These are phyloP conservation scores for Przewalskia tangutica DNA, from an alignment of 257 asterid genomes.

Conservation along the genomic window DNA sequence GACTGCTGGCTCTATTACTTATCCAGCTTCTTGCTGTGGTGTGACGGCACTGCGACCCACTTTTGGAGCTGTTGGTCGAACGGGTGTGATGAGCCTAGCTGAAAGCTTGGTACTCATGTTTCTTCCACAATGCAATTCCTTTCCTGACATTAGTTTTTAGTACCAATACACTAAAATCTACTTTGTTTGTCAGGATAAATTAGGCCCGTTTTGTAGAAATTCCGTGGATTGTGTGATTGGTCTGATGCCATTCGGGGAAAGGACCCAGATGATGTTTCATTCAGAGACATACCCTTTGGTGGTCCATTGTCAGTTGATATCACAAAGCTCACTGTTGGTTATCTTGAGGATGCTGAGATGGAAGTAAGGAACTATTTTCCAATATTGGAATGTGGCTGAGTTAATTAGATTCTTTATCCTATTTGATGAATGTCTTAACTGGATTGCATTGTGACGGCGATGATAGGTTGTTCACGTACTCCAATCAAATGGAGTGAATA, in stretches of 20 bases:
- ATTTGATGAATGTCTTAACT: background rate
- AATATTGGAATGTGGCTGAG: background rate
- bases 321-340: conserved; percentile 69
- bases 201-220: conserved; percentile 89
- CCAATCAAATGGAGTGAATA: conserved; percentile 57
- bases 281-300: conserved; percentile 46
- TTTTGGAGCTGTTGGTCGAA: conserved; percentile 81
- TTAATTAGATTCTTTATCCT: background rate
- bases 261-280: conserved; percentile 78
- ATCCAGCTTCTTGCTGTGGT: conserved; percentile 93
- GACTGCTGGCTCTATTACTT: conserved; percentile 85
- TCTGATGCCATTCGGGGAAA: conserved; percentile 60
- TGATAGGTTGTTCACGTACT: conserved; percentile 65
- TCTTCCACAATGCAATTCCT: background rate
- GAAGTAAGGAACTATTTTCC: conserved; percentile 39
- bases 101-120: conserved; percentile 72
- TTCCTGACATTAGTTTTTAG: conserved; percentile 4
- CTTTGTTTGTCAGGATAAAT: conserved; percentile 53
- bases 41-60: conserved; percentile 87
- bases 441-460: background rate
- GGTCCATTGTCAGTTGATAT: conserved; percentile 76
- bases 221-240: conserved; percentile 71
- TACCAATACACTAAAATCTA: background rate
- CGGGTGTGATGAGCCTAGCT: conserved; percentile 85
- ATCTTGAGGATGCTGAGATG: conserved; percentile 88